These are phyloP conservation scores for Exserohilum turcica DNA, from an alignment of 2,329 filamentous ascomycete species.

Conservation along the genomic window DNA sequence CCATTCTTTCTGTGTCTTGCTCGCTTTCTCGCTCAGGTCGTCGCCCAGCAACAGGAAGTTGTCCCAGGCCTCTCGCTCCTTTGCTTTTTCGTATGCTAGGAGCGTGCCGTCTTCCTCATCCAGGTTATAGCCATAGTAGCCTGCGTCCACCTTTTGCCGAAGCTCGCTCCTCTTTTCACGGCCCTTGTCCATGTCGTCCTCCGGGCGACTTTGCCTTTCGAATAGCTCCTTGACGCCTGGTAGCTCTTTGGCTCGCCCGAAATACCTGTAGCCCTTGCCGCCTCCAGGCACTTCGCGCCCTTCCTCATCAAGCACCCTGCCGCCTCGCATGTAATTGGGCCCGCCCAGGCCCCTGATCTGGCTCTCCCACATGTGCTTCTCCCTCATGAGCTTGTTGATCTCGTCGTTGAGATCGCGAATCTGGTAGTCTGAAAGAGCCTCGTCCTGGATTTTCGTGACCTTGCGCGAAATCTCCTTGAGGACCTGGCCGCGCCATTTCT, in stretches of 20 bases:
- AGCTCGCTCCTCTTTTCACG: conserved; percentile 72
- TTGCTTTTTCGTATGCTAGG: conserved; percentile 78
- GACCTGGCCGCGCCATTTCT: conserved; percentile 98
- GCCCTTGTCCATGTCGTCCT: conserved; percentile 62
- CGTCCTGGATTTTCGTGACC: conserved; percentile 92
- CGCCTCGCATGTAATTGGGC: conserved; percentile 90
- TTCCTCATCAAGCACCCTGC: conserved; percentile 60
- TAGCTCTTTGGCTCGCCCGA: conserved; percentile 84
- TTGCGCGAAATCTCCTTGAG: conserved; percentile 97
- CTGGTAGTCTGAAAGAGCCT: conserved; percentile 90
- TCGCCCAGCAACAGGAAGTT: conserved; percentile 65
- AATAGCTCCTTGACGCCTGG: conserved; percentile 91
- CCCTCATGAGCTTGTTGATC: conserved; percentile 98
- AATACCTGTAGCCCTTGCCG: conserved; percentile 84
- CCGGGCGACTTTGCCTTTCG: conserved; percentile 41
- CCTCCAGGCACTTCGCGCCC: conserved; percentile 64
- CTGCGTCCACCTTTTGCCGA: conserved; percentile 81
- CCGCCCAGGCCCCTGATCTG: conserved; percentile 95
- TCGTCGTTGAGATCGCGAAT: conserved; percentile 98
- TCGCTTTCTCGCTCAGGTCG: conserved; percentile 40
- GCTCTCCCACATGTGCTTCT: conserved; percentile 99
- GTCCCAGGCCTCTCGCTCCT: conserved; percentile 81
- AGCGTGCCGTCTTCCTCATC: conserved; percentile 87
- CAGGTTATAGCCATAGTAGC: conserved; percentile 93
- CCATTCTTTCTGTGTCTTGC: conserved; percentile 60